Percentiles rank a stretch among this genome's conserved stretches.
phyloP scores from a whole-genome alignment of 257 asterid species.

The Nyctanthes arbortristis region DNA sequence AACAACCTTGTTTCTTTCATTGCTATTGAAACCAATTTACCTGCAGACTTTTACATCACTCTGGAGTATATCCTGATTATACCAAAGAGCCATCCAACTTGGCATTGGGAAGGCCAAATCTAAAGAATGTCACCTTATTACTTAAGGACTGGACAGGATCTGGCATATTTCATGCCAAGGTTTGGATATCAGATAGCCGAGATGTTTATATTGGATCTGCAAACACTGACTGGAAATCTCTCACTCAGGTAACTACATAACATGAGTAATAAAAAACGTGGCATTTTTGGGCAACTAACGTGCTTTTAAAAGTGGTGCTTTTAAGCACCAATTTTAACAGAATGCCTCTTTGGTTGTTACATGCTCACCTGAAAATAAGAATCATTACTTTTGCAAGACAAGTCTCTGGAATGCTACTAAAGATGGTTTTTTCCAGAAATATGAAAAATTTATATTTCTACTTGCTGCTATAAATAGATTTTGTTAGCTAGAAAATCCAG shows the following conservation, averaged over 20 bases:
- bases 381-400: neutral
- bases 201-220: slow-evolving; percentile 87
- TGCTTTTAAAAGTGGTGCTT: too few species aligned
- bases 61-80: slow-evolving; percentile 84
- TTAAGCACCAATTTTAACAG: too few species aligned
- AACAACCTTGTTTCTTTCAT: slow-evolving; percentile 1
- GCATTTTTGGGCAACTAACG: too few species aligned
- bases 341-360: too few species aligned
- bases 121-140: slow-evolving; percentile 67
- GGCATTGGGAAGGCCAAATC: slow-evolving; percentile 75
- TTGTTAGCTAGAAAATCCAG: neutral
- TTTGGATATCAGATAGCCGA: slow-evolving; percentile 77
- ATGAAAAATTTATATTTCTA: neutral
- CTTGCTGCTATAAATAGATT: neutral
- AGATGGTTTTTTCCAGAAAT: neutral
- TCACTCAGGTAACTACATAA: slow-evolving; percentile 61
- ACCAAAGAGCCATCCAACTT: slow-evolving; percentile 67
- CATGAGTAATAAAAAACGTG: too few species aligned
- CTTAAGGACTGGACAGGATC: slow-evolving; percentile 86
- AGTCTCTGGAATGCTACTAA: slow-evolving; percentile 5
- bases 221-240: slow-evolving; percentile 94
- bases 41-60: slow-evolving; percentile 81
- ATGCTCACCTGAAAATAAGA: too few species aligned
- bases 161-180: slow-evolving; percentile 84
- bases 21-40: slow-evolving; percentile 27